Conservation (phyloP, 2,329 filamentous ascomycete genomes). For the Neopestalotiopsis sp. region DNA sequence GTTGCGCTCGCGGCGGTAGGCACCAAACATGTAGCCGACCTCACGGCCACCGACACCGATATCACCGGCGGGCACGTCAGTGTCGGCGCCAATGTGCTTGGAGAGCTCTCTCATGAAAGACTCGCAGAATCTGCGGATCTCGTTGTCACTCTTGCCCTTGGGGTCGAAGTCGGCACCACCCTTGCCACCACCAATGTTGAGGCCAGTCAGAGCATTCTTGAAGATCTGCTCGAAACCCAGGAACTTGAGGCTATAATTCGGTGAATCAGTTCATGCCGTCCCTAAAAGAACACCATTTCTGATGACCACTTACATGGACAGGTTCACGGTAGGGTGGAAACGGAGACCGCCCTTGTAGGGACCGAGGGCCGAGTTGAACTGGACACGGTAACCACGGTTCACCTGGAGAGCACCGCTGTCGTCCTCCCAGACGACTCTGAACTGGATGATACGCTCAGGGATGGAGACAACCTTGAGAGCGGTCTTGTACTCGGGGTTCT, state of each 20-base stretch:
- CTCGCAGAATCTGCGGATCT: constrained; percentile 97
- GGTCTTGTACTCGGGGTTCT: constrained; percentile 93
- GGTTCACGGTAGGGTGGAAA: constrained; percentile 89
- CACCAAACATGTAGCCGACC: constrained; percentile 93
- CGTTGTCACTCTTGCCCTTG: constrained; percentile 96
- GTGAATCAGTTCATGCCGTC: not conserved
- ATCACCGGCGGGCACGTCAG: constrained; percentile 95
- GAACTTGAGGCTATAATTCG: constrained; percentile 75
- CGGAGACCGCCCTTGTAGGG: constrained; percentile 98
- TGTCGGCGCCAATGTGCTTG: constrained; percentile 96
- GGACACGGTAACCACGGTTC: constrained; percentile 94
- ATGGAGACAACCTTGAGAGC: constrained; percentile 87
- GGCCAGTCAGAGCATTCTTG: constrained; percentile 97
- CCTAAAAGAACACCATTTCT: too few relatives aligned
- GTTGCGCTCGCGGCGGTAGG: constrained; percentile 88
- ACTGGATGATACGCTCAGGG: constrained; percentile 95
- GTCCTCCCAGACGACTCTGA: constrained; percentile 96
- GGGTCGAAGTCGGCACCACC: constrained; percentile 98
- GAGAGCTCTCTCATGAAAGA: constrained; percentile 95
- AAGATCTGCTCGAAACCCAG: constrained; percentile 99
- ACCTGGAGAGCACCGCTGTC: constrained; percentile 88
- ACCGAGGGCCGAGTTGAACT: constrained; percentile 97
- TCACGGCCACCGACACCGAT: constrained; percentile 93
- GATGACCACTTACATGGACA: constrained; percentile 57
- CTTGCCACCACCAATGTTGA: constrained; percentile 97